phyloP scores from a whole-genome alignment of 345 rosid genomes.

The Turnera subulata region DNA sequence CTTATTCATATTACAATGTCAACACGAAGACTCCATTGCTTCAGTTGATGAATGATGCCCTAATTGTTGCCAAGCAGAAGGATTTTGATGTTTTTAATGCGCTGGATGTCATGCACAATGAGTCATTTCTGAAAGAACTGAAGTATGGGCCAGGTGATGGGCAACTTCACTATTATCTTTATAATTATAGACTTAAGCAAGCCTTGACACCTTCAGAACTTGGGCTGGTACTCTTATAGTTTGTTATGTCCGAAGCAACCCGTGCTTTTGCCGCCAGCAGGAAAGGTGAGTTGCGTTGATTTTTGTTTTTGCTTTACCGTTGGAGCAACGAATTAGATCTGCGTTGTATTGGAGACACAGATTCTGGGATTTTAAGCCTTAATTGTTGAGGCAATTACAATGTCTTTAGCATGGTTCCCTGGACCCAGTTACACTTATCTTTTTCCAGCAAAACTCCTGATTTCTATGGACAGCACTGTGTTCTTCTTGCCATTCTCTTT shows the following conservation, averaged over 20 bases:
- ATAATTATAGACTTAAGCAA: constrained; percentile 59
- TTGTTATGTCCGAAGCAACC: constrained; percentile 1
- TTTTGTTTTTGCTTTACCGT: neutral
- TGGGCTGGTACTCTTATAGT: constrained; percentile 81
- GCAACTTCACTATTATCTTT: constrained; percentile 87
- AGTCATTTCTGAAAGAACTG: constrained; percentile 78
- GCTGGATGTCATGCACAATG: constrained; percentile 89
- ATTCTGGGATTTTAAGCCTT: neutral
- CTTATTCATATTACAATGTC: constrained; percentile 91
- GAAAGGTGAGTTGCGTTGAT: constrained; percentile 8
- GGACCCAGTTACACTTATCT: neutral
- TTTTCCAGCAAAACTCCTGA: no score
- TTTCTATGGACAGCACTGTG: no score
- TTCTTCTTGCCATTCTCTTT: constrained; percentile 47
- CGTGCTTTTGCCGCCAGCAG: constrained; percentile 9
- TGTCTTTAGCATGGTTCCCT: constrained; percentile 10
- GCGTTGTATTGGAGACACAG: constrained; percentile 6
- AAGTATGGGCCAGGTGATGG: constrained; percentile 97
- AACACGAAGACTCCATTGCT: constrained; percentile 73
- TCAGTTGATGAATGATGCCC: constrained; percentile 88
- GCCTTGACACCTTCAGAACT: constrained; percentile 69
- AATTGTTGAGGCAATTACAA: constrained; percentile 7
- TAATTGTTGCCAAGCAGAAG: constrained; percentile 75
- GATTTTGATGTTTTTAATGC: constrained; percentile 90
- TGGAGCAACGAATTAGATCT: neutral